phyloP scores from a whole-genome alignment of 23 red algal species.

The Cyanidiococcus yangmingshanensis region DNA sequence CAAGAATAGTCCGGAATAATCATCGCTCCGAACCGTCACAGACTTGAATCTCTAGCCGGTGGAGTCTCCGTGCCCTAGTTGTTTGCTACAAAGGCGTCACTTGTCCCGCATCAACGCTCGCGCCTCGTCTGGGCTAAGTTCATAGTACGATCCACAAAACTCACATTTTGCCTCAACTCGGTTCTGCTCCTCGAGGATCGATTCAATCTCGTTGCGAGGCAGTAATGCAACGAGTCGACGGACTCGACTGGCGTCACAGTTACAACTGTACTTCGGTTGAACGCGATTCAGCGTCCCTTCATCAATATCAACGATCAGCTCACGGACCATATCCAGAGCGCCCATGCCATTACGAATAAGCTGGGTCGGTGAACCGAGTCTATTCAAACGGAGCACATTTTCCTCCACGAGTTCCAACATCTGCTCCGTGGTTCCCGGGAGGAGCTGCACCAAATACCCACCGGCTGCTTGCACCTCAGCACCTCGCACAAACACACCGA shows the following conservation, averaged over 20 bases:
- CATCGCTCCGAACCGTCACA: no score
- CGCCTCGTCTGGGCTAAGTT: conserved; percentile 2
- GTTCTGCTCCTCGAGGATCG: background rate
- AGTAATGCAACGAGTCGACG: conserved; percentile 18
- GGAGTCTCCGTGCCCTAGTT: no score
- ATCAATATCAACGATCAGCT: conserved; percentile 16
- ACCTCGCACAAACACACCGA: conserved; percentile 51
- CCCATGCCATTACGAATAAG: conserved; percentile 21
- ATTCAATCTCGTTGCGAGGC: conserved; percentile 15
- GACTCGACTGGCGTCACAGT: conserved; percentile 17
- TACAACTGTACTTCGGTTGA: conserved; percentile 18
- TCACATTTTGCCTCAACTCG: conserved; percentile 19
- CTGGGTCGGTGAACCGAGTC: conserved; percentile 15
- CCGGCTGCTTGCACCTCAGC: conserved; percentile 65
- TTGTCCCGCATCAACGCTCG: background rate
- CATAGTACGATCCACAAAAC: conserved; percentile 23
- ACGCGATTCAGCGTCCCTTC: background rate
- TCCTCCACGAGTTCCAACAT: conserved; percentile 36
- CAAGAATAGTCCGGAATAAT: no score
- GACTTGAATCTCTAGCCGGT: no score
- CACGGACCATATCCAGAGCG: conserved; percentile 1
- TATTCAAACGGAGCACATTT: conserved; percentile 40
- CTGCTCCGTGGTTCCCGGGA: conserved; percentile 54
- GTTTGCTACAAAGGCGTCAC: no score
- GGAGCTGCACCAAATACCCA: conserved; percentile 69